Evolutionary conservation across 768 basidiomycete genomes (phyloP).

Genomic region (Chlorophyllum brunneum): DNA sequence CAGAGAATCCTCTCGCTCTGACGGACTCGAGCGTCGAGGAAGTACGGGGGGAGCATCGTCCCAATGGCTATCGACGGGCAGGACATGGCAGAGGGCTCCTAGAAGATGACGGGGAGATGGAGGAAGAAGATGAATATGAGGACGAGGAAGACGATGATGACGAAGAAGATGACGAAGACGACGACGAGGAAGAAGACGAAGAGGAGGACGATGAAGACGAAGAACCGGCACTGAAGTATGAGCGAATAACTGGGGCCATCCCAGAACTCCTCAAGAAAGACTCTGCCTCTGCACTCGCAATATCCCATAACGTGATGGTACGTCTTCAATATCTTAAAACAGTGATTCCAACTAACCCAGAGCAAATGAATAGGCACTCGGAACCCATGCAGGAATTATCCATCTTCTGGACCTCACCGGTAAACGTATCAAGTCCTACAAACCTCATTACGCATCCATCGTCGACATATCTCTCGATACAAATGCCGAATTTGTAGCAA

Average conservation of each 20-base stretch:
- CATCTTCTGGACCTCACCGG: constrained; percentile 81
- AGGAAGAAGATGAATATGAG: constrained; percentile 23
- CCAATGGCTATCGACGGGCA: not conserved
- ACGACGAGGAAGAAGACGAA: constrained; percentile 48
- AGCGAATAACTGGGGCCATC: constrained; percentile 67
- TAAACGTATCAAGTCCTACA: constrained; percentile 81
- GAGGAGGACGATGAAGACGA: constrained; percentile 78
- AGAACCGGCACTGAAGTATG: constrained; percentile 90
- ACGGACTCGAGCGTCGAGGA: not conserved
- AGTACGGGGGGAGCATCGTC: not conserved
- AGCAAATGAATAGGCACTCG: constrained; percentile 60
- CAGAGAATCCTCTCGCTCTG: not conserved
- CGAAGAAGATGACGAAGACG: constrained; percentile 33
- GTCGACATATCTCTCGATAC: constrained; percentile 82
- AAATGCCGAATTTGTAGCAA: constrained; percentile 86
- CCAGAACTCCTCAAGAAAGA: constrained; percentile 85
- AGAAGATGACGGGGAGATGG: constrained; percentile 21
- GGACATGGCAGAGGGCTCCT: not conserved
- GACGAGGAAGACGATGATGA: constrained; percentile 22
- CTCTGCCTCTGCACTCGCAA: constrained; percentile 77
- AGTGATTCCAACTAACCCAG: constrained; percentile 9
- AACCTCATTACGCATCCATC: constrained; percentile 86
- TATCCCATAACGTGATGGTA: constrained; percentile 74
- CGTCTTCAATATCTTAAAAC: not conserved
- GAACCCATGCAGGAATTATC: constrained; percentile 91